These are phyloP conservation scores for Blechomonas ayalai DNA, from an alignment of 208 protist species.

Conservation along the genomic window DNA sequence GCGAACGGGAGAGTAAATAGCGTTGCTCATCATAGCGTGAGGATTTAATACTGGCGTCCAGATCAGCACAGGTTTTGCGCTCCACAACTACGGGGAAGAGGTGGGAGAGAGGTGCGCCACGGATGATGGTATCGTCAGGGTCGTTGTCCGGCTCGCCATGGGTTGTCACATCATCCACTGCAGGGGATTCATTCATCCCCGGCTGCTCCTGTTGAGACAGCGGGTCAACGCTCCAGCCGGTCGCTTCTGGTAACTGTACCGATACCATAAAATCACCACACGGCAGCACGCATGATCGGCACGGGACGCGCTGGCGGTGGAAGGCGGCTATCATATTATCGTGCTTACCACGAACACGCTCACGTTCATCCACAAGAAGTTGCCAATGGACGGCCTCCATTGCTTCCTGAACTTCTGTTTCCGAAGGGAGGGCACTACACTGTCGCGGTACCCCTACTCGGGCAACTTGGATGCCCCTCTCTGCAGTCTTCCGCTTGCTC, in stretches of 20 bases:
- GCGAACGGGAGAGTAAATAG: constrained; percentile 36
- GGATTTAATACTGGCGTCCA: constrained; percentile 58
- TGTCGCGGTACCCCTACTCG: not conserved
- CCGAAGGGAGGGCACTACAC: too few relatives aligned
- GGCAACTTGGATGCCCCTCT: constrained; percentile 1
- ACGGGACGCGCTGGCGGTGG: constrained; percentile 23
- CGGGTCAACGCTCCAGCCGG: too few relatives aligned
- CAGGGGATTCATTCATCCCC: too few relatives aligned
- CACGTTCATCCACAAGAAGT: constrained; percentile 68
- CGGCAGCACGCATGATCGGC: constrained; percentile 37
- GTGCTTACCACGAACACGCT: constrained; percentile 33
- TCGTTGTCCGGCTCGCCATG: not conserved
- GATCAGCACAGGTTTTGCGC: constrained; percentile 69
- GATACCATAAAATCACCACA: constrained; percentile 69
- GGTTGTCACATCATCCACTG: too few relatives aligned
- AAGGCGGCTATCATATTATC: constrained; percentile 32
- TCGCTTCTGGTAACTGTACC: too few relatives aligned
- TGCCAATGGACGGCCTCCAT: constrained; percentile 24
- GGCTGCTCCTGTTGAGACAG: too few relatives aligned
- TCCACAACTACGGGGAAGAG: constrained; percentile 63
- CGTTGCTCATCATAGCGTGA: constrained; percentile 65
- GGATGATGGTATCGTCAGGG: not conserved
- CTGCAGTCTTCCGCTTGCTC: too few relatives aligned
- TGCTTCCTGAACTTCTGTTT: constrained; percentile 2
- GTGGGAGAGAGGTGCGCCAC: constrained; percentile 2